Conservation (phyloP, 2,329 filamentous ascomycete genomes). For the Fusarium sp. region DNA sequence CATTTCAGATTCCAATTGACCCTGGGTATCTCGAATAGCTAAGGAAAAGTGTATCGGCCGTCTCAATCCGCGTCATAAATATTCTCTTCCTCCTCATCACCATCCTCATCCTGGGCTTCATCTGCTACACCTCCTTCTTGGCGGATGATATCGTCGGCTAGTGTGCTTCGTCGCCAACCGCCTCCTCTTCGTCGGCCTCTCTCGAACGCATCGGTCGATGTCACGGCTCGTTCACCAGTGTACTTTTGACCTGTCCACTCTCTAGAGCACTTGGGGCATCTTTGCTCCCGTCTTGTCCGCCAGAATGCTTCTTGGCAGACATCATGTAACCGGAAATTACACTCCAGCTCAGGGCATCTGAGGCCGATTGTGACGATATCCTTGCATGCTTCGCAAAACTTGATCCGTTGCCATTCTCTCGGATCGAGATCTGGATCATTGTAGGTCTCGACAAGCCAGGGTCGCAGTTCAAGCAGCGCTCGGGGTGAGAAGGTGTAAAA, state of each 20-base stretch:
- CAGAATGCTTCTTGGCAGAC: slow-evolving; percentile 81
- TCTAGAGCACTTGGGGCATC: slow-evolving; percentile 71
- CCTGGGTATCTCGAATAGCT: slow-evolving; percentile 37
- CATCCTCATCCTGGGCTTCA: slow-evolving; percentile 33
- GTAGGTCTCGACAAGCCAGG: slow-evolving; percentile 89
- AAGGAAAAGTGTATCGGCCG: slow-evolving; percentile 3
- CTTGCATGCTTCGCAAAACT: slow-evolving; percentile 87
- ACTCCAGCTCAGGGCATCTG: slow-evolving; percentile 76
- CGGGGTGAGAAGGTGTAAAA: slow-evolving; percentile 83
- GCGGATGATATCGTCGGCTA: slow-evolving; percentile 49
- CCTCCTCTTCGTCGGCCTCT: slow-evolving; percentile 52
- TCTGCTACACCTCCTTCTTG: slow-evolving; percentile 43
- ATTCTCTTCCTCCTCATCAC: slow-evolving; percentile 30
- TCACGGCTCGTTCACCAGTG: slow-evolving; percentile 68
- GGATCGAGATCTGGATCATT: slow-evolving; percentile 76
- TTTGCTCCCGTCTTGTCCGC: slow-evolving; percentile 68
- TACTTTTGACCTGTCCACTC: slow-evolving; percentile 62
- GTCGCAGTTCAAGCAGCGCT: slow-evolving; percentile 83
- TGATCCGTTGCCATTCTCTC: slow-evolving; percentile 78
- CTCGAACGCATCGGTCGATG: slow-evolving; percentile 62
- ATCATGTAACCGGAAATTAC: slow-evolving; percentile 78
- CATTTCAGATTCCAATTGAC: slow-evolving; percentile 16
- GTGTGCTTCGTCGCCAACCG: slow-evolving; percentile 45
- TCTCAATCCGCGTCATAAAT: slow-evolving; percentile 27
- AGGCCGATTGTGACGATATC: slow-evolving; percentile 89